Conservation (phyloP, 805 yeast genomes). For the Candida maesae region DNA sequence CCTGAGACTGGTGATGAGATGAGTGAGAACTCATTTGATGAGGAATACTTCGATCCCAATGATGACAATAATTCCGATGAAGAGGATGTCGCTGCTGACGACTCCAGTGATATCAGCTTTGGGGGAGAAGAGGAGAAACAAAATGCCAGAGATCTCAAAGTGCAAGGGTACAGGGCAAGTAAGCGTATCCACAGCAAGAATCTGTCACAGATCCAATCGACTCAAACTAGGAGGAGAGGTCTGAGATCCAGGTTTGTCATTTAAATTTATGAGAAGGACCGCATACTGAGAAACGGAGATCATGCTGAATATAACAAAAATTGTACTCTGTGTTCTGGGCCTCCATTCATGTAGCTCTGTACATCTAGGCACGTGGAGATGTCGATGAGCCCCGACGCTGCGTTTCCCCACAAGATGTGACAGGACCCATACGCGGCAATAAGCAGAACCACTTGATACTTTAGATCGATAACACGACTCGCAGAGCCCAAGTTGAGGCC, state of each 20-base stretch:
- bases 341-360: too few species aligned
- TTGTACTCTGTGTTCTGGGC: too few species aligned
- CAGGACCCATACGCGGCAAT: too few species aligned
- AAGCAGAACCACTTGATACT: too few species aligned
- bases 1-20: not conserved
- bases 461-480: too few species aligned
- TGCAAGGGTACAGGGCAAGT: conserved; percentile 16
- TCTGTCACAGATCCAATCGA: conserved; percentile 21
- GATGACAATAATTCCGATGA: conserved; percentile 19
- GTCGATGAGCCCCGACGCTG: too few species aligned
- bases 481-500: too few species aligned
- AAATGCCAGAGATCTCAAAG: conserved; percentile 23
- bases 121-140: conserved; percentile 21
- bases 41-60: conserved; percentile 1
- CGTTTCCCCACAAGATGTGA: too few species aligned
- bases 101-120: conserved; percentile 15
- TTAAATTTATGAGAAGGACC: too few species aligned
- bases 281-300: too few species aligned
- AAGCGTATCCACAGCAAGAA: conserved; percentile 23
- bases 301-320: too few species aligned
- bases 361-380: too few species aligned
- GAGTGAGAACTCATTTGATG: not conserved
- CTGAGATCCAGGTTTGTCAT: conserved; percentile 13
- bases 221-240: conserved; percentile 23
- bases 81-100: conserved; percentile 16